Conservation (phyloP, 768 basidiomycete species). For the Exidia glandulosa region DNA sequence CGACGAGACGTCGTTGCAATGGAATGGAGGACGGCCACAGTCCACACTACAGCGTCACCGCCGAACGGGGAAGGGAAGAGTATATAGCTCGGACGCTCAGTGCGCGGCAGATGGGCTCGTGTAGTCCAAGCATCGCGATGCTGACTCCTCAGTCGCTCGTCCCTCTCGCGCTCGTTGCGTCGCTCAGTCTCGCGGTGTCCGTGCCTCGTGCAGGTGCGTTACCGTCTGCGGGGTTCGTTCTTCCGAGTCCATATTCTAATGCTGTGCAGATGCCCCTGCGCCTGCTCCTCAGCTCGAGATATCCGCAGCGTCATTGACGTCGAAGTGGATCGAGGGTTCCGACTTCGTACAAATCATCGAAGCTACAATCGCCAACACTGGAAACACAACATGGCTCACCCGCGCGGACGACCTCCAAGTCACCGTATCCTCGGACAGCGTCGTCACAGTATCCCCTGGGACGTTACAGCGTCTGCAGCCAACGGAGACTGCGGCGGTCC, state of each 20-base stretch:
- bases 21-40: no score
- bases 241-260: neutral
- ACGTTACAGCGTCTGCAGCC: slow-evolving; percentile 34
- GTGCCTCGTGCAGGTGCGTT: neutral
- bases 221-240: neutral
- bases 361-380: slow-evolving; percentile 37
- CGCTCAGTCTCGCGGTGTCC: no score
- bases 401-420: slow-evolving; percentile 6
- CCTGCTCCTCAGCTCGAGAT: neutral
- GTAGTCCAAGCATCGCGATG: no score
- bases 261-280: no score
- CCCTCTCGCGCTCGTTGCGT: no score
- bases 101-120: no score
- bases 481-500: slow-evolving; percentile 37
- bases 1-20: neutral
- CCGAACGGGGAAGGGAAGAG: no score
- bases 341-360: slow-evolving; percentile 36
- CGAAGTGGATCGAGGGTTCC: slow-evolving; percentile 31
- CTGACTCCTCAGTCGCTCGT: no score
- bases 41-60: neutral
- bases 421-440: slow-evolving; percentile 5
- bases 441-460: slow-evolving; percentile 33
- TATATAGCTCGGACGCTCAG: no score
- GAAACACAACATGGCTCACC: slow-evolving; percentile 18
- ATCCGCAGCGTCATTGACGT: slow-evolving; percentile 20